Percentiles rank a stretch among this genome's conserved stretches.
These are phyloP conservation scores for Trifolium dubium DNA, from an alignment of 306 rosid genomes.

Conservation along the genomic window DNA sequence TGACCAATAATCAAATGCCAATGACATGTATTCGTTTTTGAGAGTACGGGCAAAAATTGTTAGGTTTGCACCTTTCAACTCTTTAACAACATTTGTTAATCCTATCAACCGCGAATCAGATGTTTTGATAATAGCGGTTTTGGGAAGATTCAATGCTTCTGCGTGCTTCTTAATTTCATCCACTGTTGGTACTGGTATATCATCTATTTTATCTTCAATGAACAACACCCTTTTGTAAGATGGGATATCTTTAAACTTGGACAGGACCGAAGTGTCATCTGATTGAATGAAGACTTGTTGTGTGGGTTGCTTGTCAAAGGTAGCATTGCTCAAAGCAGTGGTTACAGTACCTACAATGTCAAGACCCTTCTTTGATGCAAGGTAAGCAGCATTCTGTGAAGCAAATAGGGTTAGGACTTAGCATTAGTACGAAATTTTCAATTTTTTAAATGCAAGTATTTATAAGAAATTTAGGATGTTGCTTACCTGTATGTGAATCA, in stretches of 20 bases:
- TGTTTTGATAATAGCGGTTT: constrained; percentile 31
- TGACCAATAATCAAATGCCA: constrained; percentile 72
- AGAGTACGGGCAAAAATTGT: constrained; percentile 54
- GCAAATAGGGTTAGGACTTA: not conserved
- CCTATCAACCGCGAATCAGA: constrained; percentile 38
- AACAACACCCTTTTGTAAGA: constrained; percentile 60
- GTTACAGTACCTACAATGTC: constrained; percentile 67
- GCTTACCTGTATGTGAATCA: constrained; percentile 65
- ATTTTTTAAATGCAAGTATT: not conserved
- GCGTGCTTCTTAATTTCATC: constrained; percentile 77
- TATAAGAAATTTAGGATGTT: not conserved
- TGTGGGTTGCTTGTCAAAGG: constrained; percentile 69
- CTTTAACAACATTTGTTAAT: constrained; percentile 54
- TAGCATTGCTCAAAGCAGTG: constrained; percentile 67
- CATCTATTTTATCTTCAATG: constrained; percentile 41
- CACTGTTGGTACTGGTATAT: constrained; percentile 52
- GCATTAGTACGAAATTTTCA: not conserved
- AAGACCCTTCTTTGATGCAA: constrained; percentile 76
- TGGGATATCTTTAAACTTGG: constrained; percentile 59
- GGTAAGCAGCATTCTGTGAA: constrained; percentile 78
- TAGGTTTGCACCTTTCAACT: constrained; percentile 65
- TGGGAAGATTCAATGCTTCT: constrained; percentile 59
- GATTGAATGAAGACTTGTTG: constrained; percentile 76
- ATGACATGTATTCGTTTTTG: constrained; percentile 66
- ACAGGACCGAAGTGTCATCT: constrained; percentile 83